A percentile compares a stretch with the other conserved stretches of the same genome.
Conservation (phyloP, 2,329 filamentous ascomycete species). For the Xylaria sp. region DNA sequence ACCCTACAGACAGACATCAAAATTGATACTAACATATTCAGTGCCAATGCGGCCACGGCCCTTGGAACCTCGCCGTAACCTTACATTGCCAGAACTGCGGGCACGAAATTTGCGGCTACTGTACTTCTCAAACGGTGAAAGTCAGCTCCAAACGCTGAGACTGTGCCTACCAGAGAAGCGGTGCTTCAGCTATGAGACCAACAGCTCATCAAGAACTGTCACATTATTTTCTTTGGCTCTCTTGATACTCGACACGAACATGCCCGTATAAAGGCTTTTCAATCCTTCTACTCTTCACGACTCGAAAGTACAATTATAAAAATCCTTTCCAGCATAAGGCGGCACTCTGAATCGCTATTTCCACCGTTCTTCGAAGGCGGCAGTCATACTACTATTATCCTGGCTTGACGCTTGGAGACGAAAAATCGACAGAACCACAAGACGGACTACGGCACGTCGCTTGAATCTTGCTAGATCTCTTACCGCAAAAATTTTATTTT, state of each 20-base stretch:
- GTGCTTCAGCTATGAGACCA: not conserved
- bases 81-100: slow-evolving; percentile 22
- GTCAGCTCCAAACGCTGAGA: not conserved
- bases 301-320: not conserved
- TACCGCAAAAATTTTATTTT: not conserved
- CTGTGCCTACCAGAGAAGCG: not conserved
- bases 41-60: slow-evolving; percentile 24
- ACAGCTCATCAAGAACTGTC: not conserved
- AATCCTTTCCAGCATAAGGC: not conserved
- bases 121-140: not conserved
- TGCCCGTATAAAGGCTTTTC: not conserved
- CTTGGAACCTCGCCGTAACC: not conserved
- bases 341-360: not conserved
- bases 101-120: not conserved
- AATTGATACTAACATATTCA: slow-evolving; percentile 17
- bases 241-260: not conserved
- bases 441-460: slow-evolving; percentile 20
- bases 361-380: not conserved
- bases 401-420: not conserved
- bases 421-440: slow-evolving; percentile 27
- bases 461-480: not conserved
- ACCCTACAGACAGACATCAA: too few species aligned
- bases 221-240: not conserved
- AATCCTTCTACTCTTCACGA: not conserved
- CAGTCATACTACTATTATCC: not conserved